Base-by-base conservation (phyloP, 202 grass and related monocot genomes). In the Hordeum pubiflorum region DNA sequence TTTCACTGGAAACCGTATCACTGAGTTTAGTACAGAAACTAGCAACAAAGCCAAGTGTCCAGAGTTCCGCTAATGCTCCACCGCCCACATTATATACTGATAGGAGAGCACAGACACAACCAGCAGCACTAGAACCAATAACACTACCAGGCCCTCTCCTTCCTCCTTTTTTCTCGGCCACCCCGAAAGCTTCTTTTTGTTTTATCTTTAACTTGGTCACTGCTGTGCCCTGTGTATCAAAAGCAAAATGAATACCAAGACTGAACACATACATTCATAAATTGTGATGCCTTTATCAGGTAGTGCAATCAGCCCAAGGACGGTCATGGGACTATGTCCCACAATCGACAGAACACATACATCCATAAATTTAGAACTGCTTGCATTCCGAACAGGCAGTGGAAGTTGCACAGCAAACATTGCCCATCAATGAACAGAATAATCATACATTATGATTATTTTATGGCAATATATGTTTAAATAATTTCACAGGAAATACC, bases 121-220 rank as follows among this genome's bases (percentile, higher is more conserved):
- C 92, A 17, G 95, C 92, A 76, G 82, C 72, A 69, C 92, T 82
- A 4, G 95, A 98, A 34, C 90, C 95, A 68, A 98, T 68, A 62
- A 98, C 95, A 88, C 90, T 94, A 63, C 84, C 92, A 74, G 95
- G 92, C 3, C 92, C 95, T 91, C 95, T 95, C 68, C 92, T 93
- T 69, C 95, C 92, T 72, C 86, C 85, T 86, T 90, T 91, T 84
- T 93, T 93, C 54, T 98, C 95, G 71, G 92, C 95, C 56, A 95
- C 80, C 7, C 95, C 95, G 43, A 90, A 80, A 82, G 90, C 95
- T 87, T 98, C 90, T 87, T 95, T 98, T 60, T 93, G 92, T 80
- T 84, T 84, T 73, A 98, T 98, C 80, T 86, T 98, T 76, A 93
- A 76, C 82, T 95, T 95, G 39, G 95, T 95, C 57, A 80, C 90